These are phyloP conservation scores for Neocatenulostroma microsporum DNA, from an alignment of 2,329 filamentous ascomycete species.

Conservation along the genomic window DNA sequence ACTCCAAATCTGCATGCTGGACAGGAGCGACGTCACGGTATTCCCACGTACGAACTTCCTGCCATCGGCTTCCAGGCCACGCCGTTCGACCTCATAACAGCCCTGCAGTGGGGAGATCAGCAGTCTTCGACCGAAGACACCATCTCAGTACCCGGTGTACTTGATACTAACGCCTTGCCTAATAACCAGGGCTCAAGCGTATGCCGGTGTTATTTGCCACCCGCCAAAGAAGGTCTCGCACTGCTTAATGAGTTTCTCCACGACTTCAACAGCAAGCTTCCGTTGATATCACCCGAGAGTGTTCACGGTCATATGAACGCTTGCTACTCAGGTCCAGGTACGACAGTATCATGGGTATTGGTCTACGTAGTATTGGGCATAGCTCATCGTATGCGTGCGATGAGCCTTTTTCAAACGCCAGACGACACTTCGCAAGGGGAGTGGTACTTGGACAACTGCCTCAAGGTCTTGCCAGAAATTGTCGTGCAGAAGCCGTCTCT, in stretches of 20 bases:
- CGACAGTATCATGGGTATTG: conserved; percentile 2
- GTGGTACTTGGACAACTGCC: conserved; percentile 4
- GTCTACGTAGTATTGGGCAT: conserved; percentile 3
- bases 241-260: conserved; percentile 1
- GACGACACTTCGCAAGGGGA: conserved; percentile 2
- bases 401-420: neutral
- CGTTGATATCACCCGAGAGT: conserved; percentile 1
- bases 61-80: too few relatives aligned
- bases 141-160: neutral
- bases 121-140: conserved; percentile 1
- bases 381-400: conserved; percentile 4
- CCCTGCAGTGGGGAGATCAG: too few relatives aligned
- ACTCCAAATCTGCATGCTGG: neutral
- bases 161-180: neutral
- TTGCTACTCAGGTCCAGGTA: conserved; percentile 1
- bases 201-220: neutral
- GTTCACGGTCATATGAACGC: neutral
- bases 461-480: neutral
- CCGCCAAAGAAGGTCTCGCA: neutral
- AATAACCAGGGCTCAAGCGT: neutral
- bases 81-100: too few relatives aligned
- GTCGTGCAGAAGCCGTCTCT: conserved; percentile 3
- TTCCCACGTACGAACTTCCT: too few relatives aligned
- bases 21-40: too few relatives aligned
- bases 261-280: conserved; percentile 6